Percentiles rank a stretch among this genome's conserved stretches.
These are phyloP conservation scores for Backusella liffmaniae DNA, from an alignment of 192 early-diverging fungal species.

Conservation along the genomic window DNA sequence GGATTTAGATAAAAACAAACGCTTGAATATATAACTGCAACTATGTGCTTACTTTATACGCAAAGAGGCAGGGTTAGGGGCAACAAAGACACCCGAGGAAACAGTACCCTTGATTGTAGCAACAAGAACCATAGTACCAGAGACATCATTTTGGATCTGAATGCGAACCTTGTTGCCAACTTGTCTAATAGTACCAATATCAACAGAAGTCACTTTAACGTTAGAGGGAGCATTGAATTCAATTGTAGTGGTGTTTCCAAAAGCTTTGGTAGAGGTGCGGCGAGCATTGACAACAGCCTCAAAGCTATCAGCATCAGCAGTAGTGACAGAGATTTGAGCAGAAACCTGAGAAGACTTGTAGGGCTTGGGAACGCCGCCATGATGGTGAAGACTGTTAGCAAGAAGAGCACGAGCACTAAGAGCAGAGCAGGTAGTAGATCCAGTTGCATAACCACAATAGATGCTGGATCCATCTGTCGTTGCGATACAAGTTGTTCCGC, in stretches of 20 bases:
- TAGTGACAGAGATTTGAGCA: slow-evolving; percentile 14
- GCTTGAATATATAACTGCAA: neutral
- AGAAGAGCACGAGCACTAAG: neutral
- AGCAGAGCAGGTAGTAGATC: neutral
- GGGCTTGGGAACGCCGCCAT: slow-evolving; percentile 13
- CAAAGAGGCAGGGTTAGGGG: slow-evolving; percentile 11
- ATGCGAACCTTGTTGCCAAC: slow-evolving; percentile 11
- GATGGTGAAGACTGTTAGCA: neutral
- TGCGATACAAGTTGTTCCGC: slow-evolving; percentile 45
- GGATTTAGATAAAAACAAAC: neutral
- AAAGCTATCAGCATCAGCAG: neutral
- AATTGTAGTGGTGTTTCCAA: slow-evolving; percentile 6
- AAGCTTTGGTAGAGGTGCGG: slow-evolving; percentile 8
- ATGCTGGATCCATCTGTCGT: slow-evolving; percentile 41
- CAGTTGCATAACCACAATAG: slow-evolving; percentile 29
- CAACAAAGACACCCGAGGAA: slow-evolving; percentile 12
- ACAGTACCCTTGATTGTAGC: slow-evolving; percentile 14
- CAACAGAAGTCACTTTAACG: slow-evolving; percentile 2
- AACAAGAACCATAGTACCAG: slow-evolving; percentile 17
- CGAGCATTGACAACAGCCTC: slow-evolving; percentile 23
- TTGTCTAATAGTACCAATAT: slow-evolving; percentile 8
- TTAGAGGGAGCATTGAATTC: slow-evolving; percentile 11
- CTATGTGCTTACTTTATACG: neutral
- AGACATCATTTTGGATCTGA: slow-evolving; percentile 11
- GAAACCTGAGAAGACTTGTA: slow-evolving; percentile 12